These are phyloP conservation scores for Apophysomyces elegans DNA, from an alignment of 371 early-diverging fungal species.

Conservation along the genomic window DNA sequence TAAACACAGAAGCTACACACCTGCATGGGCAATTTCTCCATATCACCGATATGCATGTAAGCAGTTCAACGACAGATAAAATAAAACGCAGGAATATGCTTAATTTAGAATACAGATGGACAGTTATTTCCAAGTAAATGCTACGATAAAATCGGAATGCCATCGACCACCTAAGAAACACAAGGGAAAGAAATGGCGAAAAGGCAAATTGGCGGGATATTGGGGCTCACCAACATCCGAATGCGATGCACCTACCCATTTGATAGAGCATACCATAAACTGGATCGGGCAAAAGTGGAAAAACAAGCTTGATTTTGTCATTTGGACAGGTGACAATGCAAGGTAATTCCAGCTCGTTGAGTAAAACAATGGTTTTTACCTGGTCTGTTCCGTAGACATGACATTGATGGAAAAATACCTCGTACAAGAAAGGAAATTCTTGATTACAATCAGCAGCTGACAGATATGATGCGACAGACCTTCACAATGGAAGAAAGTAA, in stretches of 20 bases:
- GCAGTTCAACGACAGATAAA: neutral
- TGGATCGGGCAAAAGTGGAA: conserved; percentile 59
- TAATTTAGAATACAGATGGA: conserved; percentile 40
- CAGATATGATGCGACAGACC: conserved; percentile 19
- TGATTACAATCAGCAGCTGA: conserved; percentile 42
- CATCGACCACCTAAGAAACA: conserved; percentile 47
- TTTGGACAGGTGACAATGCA: conserved; percentile 82
- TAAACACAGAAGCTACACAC: neutral
- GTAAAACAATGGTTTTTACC: neutral
- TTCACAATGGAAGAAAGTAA: conserved; percentile 18
- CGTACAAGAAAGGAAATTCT: conserved; percentile 62
- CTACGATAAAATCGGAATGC: conserved; percentile 59
- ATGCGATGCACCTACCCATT: conserved; percentile 69
- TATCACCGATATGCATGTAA: conserved; percentile 70
- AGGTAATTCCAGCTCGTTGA: conserved; percentile 37
- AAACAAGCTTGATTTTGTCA: conserved; percentile 68
- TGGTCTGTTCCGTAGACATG: conserved; percentile 53
- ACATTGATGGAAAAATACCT: conserved; percentile 62
- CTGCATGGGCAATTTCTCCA: conserved; percentile 59
- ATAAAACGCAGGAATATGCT: neutral
- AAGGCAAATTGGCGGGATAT: conserved; percentile 36
- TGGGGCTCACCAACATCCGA: conserved; percentile 66
- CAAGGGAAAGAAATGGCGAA: conserved; percentile 24
- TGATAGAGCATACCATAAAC: conserved; percentile 67
- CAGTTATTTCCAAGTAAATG: conserved; percentile 49